Evolutionary conservation across 495 filamentous ascomycete genomes (phyloP).

Genomic region (Peziza echinospora): DNA sequence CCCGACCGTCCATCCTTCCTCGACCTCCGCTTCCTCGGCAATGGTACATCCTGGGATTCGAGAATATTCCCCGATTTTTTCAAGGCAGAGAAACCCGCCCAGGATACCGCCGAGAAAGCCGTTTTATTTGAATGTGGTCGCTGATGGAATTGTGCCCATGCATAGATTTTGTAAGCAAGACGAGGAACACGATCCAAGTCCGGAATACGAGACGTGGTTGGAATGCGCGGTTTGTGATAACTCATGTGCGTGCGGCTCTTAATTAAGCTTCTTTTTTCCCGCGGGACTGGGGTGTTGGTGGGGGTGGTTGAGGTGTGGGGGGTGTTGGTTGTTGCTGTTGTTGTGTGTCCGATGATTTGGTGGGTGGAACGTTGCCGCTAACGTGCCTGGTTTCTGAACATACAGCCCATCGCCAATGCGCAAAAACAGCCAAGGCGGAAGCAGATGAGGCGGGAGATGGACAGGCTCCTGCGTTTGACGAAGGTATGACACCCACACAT

Average conservation of each 20-base stretch:
- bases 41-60: background rate
- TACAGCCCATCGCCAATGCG: slow-evolving; percentile 84
- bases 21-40: background rate
- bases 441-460: slow-evolving; percentile 6
- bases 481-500: background rate
- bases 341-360: too few relatives aligned
- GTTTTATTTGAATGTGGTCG: too few relatives aligned
- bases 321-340: too few relatives aligned
- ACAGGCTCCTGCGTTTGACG: background rate
- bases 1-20: background rate
- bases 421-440: slow-evolving; percentile 41
- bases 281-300: too few relatives aligned
- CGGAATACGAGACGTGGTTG: slow-evolving; percentile 73
- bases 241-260: slow-evolving; percentile 35
- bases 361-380: too few relatives aligned
- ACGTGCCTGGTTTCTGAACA: too few relatives aligned
- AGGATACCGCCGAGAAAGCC: too few relatives aligned
- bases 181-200: slow-evolving; percentile 67
- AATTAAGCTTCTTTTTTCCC: background rate
- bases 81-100: too few relatives aligned
- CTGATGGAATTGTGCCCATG: slow-evolving; percentile 23
- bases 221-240: slow-evolving; percentile 65
- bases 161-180: slow-evolving; percentile 48
- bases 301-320: too few relatives aligned
- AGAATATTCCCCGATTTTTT: background rate